Evolutionary conservation across 169 alveolate genomes (phyloP).

Genomic region (Plasmodium adleri): DNA sequence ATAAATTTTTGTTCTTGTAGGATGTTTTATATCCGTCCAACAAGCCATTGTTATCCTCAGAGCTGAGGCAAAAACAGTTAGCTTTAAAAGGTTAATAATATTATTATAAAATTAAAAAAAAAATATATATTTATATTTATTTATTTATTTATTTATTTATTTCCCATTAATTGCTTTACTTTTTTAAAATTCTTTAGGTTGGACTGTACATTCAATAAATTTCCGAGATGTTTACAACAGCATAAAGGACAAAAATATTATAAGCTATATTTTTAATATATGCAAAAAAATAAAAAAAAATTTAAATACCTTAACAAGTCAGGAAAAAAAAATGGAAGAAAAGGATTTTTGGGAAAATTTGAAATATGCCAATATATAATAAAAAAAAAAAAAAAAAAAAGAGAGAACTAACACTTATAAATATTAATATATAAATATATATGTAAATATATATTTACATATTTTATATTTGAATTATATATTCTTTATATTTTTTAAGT

Average conservation of each 20-base stretch:
- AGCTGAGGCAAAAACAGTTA: conserved; percentile 58
- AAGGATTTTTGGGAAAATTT: conserved; percentile 64
- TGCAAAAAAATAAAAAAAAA: conserved; percentile 61
- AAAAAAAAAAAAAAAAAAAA: not conserved
- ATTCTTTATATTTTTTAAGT: too few relatives aligned
- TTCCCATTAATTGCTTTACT: not conserved
- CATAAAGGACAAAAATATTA: conserved; percentile 68
- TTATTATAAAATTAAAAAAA: not conserved
- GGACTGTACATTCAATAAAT: conserved; percentile 63
- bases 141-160: too few relatives aligned
- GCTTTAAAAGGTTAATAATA: conserved; percentile 53
- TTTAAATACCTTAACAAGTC: conserved; percentile 40
- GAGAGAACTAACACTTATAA: not conserved
- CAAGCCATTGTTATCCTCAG: conserved; percentile 51
- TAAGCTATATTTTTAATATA: conserved; percentile 58
- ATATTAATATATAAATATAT: not conserved
- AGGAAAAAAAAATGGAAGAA: conserved; percentile 59
- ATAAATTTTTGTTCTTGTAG: conserved; percentile 9
- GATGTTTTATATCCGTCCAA: conserved; percentile 68
- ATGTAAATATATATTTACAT: too few relatives aligned
- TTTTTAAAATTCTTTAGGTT: conserved; percentile 19
- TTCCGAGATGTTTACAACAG: conserved; percentile 72
- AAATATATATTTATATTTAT: too few relatives aligned
- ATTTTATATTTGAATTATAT: too few relatives aligned
- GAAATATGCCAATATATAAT: conserved; percentile 49